Evolutionary conservation across 2,329 filamentous ascomycete genomes (phyloP).

Genomic region (Neurospora sp.): DNA sequence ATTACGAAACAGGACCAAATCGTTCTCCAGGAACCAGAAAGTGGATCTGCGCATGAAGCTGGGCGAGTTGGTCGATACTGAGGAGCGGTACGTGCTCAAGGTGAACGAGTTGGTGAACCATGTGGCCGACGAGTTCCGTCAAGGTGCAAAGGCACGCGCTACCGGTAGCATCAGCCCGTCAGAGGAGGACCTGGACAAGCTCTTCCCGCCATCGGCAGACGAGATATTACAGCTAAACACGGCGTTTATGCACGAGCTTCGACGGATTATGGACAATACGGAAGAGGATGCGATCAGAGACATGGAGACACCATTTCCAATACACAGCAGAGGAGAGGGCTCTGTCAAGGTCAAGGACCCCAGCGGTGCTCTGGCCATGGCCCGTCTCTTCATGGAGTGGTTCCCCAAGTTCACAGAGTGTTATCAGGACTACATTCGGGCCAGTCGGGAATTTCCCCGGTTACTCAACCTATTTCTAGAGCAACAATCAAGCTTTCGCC

Average conservation of each 20-base stretch:
- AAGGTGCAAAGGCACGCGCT: slow-evolving; percentile 50
- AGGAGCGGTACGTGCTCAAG: slow-evolving; percentile 87
- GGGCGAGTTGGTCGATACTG: slow-evolving; percentile 82
- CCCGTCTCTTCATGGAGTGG: slow-evolving; percentile 77
- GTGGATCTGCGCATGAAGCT: slow-evolving; percentile 78
- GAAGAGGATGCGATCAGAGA: slow-evolving; percentile 72
- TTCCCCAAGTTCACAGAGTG: slow-evolving; percentile 86
- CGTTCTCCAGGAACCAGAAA: slow-evolving; percentile 74
- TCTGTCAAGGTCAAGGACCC: slow-evolving; percentile 52
- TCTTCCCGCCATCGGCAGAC: slow-evolving; percentile 76
- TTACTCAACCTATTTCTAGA: slow-evolving; percentile 72
- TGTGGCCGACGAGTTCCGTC: slow-evolving; percentile 70
- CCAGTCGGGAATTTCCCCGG: slow-evolving; percentile 78
- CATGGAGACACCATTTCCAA: slow-evolving; percentile 47
- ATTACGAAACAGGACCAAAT: slow-evolving; percentile 59
- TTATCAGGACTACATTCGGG: slow-evolving; percentile 87
- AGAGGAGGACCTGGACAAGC: slow-evolving; percentile 58
- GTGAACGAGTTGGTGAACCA: slow-evolving; percentile 72
- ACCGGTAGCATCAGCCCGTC: slow-evolving; percentile 59
- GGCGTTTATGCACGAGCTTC: slow-evolving; percentile 67
- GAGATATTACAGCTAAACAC: slow-evolving; percentile 74
- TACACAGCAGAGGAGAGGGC: slow-evolving; percentile 34
- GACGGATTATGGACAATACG: slow-evolving; percentile 67
- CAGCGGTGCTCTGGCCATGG: slow-evolving; percentile 68
- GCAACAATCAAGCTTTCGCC: slow-evolving; percentile 71